phyloP scores from a whole-genome alignment of 192 early-diverging fungal species.

The Spizellomyces sp. region DNA sequence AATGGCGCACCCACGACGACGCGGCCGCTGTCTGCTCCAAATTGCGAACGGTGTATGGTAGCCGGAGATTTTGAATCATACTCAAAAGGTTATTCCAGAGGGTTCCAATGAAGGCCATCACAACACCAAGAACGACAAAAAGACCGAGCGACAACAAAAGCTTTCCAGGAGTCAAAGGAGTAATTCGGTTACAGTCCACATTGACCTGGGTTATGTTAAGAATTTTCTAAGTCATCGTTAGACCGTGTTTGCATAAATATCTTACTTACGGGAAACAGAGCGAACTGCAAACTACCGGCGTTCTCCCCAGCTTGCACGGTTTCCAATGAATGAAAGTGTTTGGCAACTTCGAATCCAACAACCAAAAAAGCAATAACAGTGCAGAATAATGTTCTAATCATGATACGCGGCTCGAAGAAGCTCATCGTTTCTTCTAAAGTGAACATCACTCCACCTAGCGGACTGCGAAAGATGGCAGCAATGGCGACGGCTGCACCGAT shows the following conservation, averaged over 20 bases:
- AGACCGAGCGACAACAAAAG: not conserved
- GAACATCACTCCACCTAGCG: slow-evolving; percentile 44
- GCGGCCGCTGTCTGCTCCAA: not conserved
- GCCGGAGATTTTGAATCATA: slow-evolving; percentile 32
- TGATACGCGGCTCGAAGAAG: slow-evolving; percentile 39
- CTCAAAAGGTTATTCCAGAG: slow-evolving; percentile 34
- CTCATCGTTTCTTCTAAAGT: slow-evolving; percentile 43
- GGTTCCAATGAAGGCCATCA: slow-evolving; percentile 28
- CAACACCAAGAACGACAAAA: slow-evolving; percentile 30
- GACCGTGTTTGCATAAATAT: not conserved
- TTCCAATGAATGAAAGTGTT: slow-evolving; percentile 1
- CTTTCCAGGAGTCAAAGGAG: not conserved
- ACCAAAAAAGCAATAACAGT: slow-evolving; percentile 38
- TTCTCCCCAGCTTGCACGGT: not conserved
- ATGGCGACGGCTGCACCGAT: slow-evolving; percentile 42
- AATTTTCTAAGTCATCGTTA: not conserved
- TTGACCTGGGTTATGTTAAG: not conserved
- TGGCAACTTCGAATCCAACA: slow-evolving; percentile 13
- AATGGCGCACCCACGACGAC: not conserved
- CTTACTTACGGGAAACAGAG: slow-evolving; percentile 28
- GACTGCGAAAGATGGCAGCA: slow-evolving; percentile 38
- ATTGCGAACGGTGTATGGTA: slow-evolving; percentile 21
- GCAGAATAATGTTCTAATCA: slow-evolving; percentile 31
- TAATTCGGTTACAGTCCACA: not conserved
- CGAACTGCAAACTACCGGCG: not conserved